Conservation (phyloP, 768 basidiomycete species). For the Leucogyrophana mollusca region DNA sequence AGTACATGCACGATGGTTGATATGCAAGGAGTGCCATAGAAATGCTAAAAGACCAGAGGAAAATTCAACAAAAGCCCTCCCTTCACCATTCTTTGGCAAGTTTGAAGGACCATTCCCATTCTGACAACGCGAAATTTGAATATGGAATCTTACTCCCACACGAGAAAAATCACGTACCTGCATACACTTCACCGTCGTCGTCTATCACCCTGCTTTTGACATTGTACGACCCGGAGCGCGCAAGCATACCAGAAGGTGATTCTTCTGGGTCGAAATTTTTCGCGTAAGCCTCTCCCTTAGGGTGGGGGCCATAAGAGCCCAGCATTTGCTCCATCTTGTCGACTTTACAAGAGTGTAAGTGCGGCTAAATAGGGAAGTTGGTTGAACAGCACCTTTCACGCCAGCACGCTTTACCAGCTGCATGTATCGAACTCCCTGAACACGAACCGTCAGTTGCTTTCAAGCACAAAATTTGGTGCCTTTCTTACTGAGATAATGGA, state of each 20-base stretch:
- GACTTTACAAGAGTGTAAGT: conserved; percentile 44
- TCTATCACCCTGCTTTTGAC: conserved; percentile 85
- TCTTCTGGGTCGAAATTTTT: conserved; percentile 78
- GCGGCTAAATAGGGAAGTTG: background rate
- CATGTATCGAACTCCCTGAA: conserved; percentile 78
- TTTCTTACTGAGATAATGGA: conserved; percentile 75
- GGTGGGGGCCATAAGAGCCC: conserved; percentile 83
- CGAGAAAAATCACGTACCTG: conserved; percentile 48
- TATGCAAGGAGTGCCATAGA: conserved; percentile 28
- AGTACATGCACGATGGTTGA: conserved; percentile 28
- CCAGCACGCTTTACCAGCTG: conserved; percentile 85
- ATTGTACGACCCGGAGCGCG: conserved; percentile 74
- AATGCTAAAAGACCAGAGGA: conserved; percentile 18
- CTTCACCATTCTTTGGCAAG: conserved; percentile 87
- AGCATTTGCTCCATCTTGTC: conserved; percentile 95
- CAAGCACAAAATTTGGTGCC: background rate
- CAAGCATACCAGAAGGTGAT: conserved; percentile 77
- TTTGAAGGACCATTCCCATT: conserved; percentile 78
- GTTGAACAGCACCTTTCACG: conserved; percentile 53
- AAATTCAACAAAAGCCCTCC: conserved; percentile 2
- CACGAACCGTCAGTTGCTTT: conserved; percentile 9
- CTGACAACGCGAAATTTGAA: conserved; percentile 16
- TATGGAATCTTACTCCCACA: background rate
- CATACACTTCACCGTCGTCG: conserved; percentile 80
- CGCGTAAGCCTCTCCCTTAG: conserved; percentile 60